These are phyloP conservation scores for Tetradesmus lagerheimii DNA, from an alignment of 139 green algal species.

Conservation along the genomic window DNA sequence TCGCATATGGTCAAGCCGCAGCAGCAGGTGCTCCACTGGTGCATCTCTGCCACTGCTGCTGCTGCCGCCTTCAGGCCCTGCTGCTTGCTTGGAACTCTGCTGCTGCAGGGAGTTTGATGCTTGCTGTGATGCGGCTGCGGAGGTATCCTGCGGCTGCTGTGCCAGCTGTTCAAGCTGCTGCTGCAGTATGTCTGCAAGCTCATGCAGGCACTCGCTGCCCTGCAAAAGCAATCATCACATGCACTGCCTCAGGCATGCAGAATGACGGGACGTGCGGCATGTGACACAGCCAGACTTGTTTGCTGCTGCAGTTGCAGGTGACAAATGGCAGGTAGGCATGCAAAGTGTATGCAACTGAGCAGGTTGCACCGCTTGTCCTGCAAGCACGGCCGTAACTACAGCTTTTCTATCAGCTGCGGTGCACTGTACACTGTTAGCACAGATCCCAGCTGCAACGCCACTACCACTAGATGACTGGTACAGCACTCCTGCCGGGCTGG, in stretches of 20 bases:
- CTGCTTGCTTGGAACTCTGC: background rate
- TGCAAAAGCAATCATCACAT: background rate
- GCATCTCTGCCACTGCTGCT: background rate
- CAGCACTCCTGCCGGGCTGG: too few relatives aligned
- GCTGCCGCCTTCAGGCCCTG: background rate
- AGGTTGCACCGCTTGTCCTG: background rate
- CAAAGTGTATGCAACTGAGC: too few relatives aligned
- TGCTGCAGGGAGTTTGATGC: background rate
- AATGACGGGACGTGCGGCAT: too few relatives aligned
- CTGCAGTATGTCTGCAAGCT: background rate
- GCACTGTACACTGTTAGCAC: too few relatives aligned
- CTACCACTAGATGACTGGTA: too few relatives aligned
- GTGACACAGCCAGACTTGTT: too few relatives aligned
- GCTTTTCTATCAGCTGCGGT: too few relatives aligned
- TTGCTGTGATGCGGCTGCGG: background rate
- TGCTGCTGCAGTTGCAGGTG: too few relatives aligned
- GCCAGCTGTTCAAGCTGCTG: background rate
- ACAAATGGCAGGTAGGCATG: too few relatives aligned
- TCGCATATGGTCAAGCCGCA: background rate
- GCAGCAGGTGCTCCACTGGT: background rate
- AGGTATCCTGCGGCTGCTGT: background rate
- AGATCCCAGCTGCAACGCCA: too few relatives aligned
- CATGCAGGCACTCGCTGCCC: constrained; percentile 3
- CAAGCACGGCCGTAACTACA: too few relatives aligned
- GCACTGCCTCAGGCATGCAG: too few relatives aligned